These are phyloP conservation scores for Arthrinium puccinioides DNA, from an alignment of 2,329 filamentous ascomycete species.

Conservation along the genomic window DNA sequence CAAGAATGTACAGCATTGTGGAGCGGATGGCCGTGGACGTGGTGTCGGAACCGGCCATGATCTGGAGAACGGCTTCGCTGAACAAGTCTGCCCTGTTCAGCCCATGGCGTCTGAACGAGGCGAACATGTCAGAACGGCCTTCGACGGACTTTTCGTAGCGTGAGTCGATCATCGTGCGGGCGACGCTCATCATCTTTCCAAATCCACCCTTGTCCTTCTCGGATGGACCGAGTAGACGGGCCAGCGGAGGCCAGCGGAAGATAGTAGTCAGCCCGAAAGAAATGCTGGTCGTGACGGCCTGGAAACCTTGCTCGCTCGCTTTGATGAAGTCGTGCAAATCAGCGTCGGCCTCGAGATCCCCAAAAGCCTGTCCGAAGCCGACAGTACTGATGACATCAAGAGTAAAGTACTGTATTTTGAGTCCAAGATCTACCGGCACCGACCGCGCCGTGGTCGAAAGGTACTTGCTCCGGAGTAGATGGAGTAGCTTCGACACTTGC, in stretches of 20 bases:
- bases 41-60: conserved; percentile 36
- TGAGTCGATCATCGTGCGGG: neutral
- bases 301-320: neutral
- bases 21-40: conserved; percentile 42
- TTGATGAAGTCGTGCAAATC: conserved; percentile 35
- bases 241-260: neutral
- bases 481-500: conserved; percentile 10
- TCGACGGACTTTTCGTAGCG: neutral
- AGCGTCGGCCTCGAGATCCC: conserved; percentile 31
- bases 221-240: neutral
- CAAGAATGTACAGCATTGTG: conserved; percentile 40
- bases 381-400: conserved; percentile 42
- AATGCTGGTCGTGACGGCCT: neutral
- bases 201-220: neutral
- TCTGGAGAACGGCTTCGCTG: conserved; percentile 24
- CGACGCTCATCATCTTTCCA: neutral
- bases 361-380: conserved; percentile 36
- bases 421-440: neutral
- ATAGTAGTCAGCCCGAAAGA: neutral
- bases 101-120: conserved; percentile 34
- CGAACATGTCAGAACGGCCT: conserved; percentile 1
- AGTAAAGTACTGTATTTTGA: conserved; percentile 10
- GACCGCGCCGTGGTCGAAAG: neutral
- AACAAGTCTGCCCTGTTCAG: conserved; percentile 32
- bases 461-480: conserved; percentile 6